Percentiles rank a stretch among this genome's conserved stretches.
Evolutionary conservation across 2,329 filamentous ascomycete genomes (phyloP).

Genomic region (Ceratocystiopsis brevicomis): DNA sequence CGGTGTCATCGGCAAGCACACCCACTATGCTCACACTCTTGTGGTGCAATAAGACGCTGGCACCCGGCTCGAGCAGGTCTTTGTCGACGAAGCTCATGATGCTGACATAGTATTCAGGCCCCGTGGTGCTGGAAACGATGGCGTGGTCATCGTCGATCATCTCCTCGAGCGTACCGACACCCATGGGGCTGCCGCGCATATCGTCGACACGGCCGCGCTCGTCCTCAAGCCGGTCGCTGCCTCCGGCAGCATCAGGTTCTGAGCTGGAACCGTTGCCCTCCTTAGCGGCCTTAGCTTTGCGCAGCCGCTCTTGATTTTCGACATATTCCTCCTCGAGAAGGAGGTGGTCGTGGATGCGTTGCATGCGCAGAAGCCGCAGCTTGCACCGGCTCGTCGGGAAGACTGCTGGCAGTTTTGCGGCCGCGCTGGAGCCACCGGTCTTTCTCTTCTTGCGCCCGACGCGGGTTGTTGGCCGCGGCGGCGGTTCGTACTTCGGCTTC

Average conservation of each 20-base stretch:
- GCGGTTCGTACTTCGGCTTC: conserved; percentile 99
- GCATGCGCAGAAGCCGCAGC: conserved; percentile 90
- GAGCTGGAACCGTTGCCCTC: conserved; percentile 44
- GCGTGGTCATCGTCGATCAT: conserved; percentile 98
- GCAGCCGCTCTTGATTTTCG: conserved; percentile 90
- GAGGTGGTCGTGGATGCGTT: conserved; percentile 93
- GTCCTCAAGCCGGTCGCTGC: conserved; percentile 71
- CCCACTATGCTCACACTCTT: conserved; percentile 97
- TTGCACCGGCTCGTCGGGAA: conserved; percentile 96
- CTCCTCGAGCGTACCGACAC: conserved; percentile 91
- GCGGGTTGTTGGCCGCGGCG: conserved; percentile 87
- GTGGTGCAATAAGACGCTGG: conserved; percentile 87
- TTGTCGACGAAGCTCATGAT: conserved; percentile 99
- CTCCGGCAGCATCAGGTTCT: conserved; percentile 43
- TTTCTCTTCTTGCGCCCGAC: conserved; percentile 98
- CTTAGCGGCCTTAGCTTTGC: conserved; percentile 74
- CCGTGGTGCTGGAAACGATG: conserved; percentile 92
- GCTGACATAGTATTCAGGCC: conserved; percentile 96
- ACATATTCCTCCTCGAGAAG: conserved; percentile 96
- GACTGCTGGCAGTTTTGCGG: conserved; percentile 83
- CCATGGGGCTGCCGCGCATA: conserved; percentile 97
- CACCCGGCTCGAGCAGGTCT: conserved; percentile 87
- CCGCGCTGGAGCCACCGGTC: conserved; percentile 77
- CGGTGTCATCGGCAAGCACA: conserved; percentile 87
- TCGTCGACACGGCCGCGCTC: conserved; percentile 91